phyloP scores from a whole-genome alignment of 129 eudicot genomes.

The Daucus carota region DNA sequence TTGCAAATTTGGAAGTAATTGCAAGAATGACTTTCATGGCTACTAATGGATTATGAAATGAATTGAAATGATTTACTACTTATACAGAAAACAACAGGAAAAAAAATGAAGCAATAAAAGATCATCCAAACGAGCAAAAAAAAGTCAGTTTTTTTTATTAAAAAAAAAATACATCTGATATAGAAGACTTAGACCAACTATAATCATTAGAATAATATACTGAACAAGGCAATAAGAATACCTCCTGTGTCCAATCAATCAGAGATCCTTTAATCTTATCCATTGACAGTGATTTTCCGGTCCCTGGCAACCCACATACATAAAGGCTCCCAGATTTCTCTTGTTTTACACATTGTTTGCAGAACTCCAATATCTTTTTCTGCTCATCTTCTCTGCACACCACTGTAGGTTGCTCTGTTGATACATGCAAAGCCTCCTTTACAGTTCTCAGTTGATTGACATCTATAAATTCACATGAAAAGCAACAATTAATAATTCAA shows the following conservation, averaged over 20 bases:
- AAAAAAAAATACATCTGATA: neutral
- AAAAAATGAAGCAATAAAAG: neutral
- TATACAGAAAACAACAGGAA: neutral
- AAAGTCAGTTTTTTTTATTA: neutral
- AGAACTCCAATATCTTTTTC: conserved; percentile 56
- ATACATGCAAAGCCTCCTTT: conserved; percentile 86
- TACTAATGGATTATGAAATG: neutral
- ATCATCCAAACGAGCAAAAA: neutral
- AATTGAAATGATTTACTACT: neutral
- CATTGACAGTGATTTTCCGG: conserved; percentile 85
- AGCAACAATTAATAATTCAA: neutral
- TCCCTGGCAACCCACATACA: conserved; percentile 87
- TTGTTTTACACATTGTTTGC: conserved; percentile 47
- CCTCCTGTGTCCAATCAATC: conserved; percentile 75
- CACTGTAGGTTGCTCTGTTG: conserved; percentile 45
- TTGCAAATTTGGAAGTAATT: neutral
- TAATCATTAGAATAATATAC: neutral
- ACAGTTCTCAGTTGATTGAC: conserved; percentile 54
- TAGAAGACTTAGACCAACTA: neutral
- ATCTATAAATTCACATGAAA: conserved; percentile 32
- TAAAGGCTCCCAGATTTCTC: conserved; percentile 83
- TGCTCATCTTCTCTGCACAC: conserved; percentile 82
- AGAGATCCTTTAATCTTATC: conserved; percentile 61
- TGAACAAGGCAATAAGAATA: conserved; percentile 16
- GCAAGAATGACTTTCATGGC: neutral